Conservation (phyloP, 176 grass and related monocot species). For the Oryza australiensis region DNA sequence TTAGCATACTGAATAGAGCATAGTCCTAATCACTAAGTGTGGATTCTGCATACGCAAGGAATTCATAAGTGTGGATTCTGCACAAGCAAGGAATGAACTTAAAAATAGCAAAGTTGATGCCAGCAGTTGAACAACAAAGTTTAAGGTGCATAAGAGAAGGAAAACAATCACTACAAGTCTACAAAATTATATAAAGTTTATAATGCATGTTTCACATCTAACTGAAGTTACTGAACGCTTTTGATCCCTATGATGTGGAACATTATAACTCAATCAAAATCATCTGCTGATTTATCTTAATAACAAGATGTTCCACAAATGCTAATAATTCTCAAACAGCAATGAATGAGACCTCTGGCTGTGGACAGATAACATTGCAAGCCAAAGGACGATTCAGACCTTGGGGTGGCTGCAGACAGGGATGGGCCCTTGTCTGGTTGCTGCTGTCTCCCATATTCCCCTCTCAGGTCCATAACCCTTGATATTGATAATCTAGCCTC, state of each 20-base stretch:
- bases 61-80: background rate
- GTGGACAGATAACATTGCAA: constrained; percentile 23
- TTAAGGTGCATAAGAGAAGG: background rate
- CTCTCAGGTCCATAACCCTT: constrained; percentile 20
- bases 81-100: background rate
- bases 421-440: constrained; percentile 35
- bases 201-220: background rate
- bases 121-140: background rate
- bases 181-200: background rate
- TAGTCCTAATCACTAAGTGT: background rate
- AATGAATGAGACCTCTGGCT: constrained; percentile 31
- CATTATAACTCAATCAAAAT: constrained; percentile 2
- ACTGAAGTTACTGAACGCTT: background rate
- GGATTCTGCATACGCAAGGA: background rate
- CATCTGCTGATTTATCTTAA: constrained; percentile 31
- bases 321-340: constrained; percentile 21
- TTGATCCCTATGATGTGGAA: constrained; percentile 1
- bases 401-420: constrained; percentile 38
- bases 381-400: constrained; percentile 9
- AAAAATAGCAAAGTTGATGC: background rate
- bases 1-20: background rate
- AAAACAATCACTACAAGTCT: background rate
- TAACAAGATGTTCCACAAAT: constrained; percentile 32
- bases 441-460: constrained; percentile 27
- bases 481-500: background rate